Base-by-base conservation (phyloP, 805 yeast genomes). In the Schwanniomyces pseudopolymorphus region DNA sequence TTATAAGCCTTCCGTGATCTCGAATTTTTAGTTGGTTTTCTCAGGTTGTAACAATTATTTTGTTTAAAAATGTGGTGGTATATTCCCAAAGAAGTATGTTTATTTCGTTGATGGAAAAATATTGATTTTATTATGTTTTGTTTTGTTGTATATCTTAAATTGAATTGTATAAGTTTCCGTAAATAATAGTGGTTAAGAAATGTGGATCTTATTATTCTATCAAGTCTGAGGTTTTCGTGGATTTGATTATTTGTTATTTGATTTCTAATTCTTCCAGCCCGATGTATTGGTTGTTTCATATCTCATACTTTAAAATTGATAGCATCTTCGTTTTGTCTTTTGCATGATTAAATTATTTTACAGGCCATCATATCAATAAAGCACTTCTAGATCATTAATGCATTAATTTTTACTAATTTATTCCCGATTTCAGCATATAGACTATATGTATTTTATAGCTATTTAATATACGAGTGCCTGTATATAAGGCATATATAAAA, bases 91-190 rank as follows among this genome's bases (percentile, higher is more conserved):
- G 25, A 36, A 36, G 39, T 36, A 36, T 36, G 14, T 19, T 36
- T 36, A 20, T 20, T 36, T 36, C 22, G 16, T 36, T 20, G 39
- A 21, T n/a, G 25, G 39, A 36, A 36, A 28, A n/a, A 38, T 44
- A 25, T 17, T 36, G 28, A 25, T 38, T 35, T 39, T 39, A 35
- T 28, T 39, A 22, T 36, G 35, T 39, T 27, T 36, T 42, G 26
- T 43, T 36, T 42, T 44, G 48, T 48, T 44, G 51, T 48, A 48
- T 48, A 48, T 44, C 45, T 43, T 47, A 47, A 37, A 43, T 43
- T 44, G 35, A 44, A 39, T 44, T 44, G 47, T 44, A 44, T 44
- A 44, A 44, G 31, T 33, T 43, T 44, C 28, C 39, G 39, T 40
- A 40, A 43, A 26, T 38, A 14, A 25, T 39, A 44, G 51, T 48